Base-by-base conservation (phyloP, 2,329 filamentous ascomycete genomes). In the Penicillium sp. region DNA sequence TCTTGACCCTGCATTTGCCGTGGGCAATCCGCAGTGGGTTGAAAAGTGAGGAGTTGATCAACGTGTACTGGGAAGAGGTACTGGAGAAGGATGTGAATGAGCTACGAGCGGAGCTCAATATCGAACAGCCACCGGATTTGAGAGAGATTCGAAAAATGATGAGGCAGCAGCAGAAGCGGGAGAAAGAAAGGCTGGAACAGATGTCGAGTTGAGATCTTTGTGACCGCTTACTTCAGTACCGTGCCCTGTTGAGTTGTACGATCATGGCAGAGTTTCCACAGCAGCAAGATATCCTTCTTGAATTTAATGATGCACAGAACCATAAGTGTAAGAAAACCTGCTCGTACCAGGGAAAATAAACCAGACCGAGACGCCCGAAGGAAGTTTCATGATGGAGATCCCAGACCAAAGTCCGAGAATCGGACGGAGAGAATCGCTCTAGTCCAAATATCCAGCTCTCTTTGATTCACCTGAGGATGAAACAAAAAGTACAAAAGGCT, bases 31-130 rank as follows among this genome's bases (percentile, higher is more conserved):
- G 81, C 46, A 97, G 95, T 67, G 93, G 93, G 11, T 68, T 89
- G 55, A 73, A 79, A 47, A 79, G 83, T 41, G 82, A 86, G 61
- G 88, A 95, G 63, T 76, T 97, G 32, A 90, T 98, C 57, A 96
- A 96, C 68, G 84, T 98, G 1, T 98, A 95, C 66, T 98, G 93
- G 93, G 93, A 98, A 71, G 89, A 97, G 74, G 81, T 91, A 72
- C 71, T 98, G 57, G 85, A 90, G 72, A 87, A 83, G 48, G 85
- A 95, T 68, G 88, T 95, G 26, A 78, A 82, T 44, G 86, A 84
- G 55, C 65, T 98, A 66, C 79, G 93, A 55, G 68, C 63, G 4
- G 79, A 90, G 65, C 66, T 98, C 59, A 84, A 88, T 2, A 90
- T 98, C 46, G 89, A 97, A 74, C 82, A 81, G 64, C 93, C 93